Conservation (phyloP, 169 alveolate genomes). For the Plasmodium inui region DNA sequence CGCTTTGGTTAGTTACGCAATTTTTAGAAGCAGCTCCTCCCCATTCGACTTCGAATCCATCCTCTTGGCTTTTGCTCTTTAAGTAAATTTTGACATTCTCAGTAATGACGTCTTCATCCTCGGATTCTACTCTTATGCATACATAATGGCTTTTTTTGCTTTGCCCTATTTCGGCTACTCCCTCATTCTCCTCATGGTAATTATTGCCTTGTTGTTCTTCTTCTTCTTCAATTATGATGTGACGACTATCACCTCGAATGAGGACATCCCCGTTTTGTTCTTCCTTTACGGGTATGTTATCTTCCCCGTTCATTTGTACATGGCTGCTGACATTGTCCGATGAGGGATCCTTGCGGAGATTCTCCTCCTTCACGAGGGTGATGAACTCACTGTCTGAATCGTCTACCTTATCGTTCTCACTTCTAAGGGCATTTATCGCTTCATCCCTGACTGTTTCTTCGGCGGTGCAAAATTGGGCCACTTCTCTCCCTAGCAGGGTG, state of each 20-base stretch:
- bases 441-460: background rate
- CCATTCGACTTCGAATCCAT: background rate
- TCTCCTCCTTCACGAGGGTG: background rate
- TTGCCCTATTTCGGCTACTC: background rate
- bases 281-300: background rate
- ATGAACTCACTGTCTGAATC: background rate
- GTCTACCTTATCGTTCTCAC: background rate
- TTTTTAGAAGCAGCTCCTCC: background rate
- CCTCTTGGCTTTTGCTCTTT: background rate
- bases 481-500: background rate
- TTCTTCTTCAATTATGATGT: too few species aligned
- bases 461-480: background rate
- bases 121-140: background rate
- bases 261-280: background rate
- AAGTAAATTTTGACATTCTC: background rate
- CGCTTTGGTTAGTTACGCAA: background rate
- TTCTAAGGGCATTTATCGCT: background rate
- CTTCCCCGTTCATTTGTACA: background rate
- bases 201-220: background rate
- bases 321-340: background rate
- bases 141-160: background rate
- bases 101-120: background rate
- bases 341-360: background rate
- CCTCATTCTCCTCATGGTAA: background rate
- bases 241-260: background rate